Conservation (phyloP, 2,329 filamentous ascomycete species). For the Fusarium multiceps region DNA sequence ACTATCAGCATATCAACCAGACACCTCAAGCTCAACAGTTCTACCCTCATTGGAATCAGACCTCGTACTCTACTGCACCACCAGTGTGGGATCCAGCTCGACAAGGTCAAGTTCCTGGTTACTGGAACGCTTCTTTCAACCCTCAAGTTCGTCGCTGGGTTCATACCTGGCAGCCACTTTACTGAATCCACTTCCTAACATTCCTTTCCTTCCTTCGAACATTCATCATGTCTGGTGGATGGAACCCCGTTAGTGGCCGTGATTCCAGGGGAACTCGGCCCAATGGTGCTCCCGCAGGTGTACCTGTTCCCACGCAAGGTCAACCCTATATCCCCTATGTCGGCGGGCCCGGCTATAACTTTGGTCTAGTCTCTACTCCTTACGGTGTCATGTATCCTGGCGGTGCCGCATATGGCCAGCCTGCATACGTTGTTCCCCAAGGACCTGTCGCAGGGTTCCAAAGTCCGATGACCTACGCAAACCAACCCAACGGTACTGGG, state of each 20-base stretch:
- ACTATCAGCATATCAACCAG: conserved; percentile 8
- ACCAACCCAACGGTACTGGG: conserved; percentile 54
- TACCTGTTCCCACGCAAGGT: conserved; percentile 50
- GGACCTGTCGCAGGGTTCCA: conserved; percentile 41
- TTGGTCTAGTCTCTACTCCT: conserved; percentile 40
- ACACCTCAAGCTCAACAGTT: conserved; percentile 10
- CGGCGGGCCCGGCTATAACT: conserved; percentile 53
- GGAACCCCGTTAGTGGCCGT: conserved; percentile 55
- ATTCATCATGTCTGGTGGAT: conserved; percentile 53
- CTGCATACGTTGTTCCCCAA: conserved; percentile 24
- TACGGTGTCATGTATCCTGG: conserved; percentile 45
- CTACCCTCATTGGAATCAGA: conserved; percentile 18
- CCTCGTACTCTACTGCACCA: conserved; percentile 1
- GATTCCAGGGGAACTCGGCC: conserved; percentile 51
- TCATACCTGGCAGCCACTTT: conserved; percentile 52
- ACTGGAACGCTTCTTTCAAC: conserved; percentile 53
- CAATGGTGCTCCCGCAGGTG: conserved; percentile 49
- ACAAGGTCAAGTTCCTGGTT: conserved; percentile 48
- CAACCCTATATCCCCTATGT: conserved; percentile 54
- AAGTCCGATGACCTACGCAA: conserved; percentile 44
- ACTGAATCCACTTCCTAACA: conserved; percentile 18
- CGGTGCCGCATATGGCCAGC: conserved; percentile 12
- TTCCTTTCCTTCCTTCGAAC: neutral
- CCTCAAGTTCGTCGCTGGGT: conserved; percentile 48
- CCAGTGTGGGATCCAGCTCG: conserved; percentile 47